Evolutionary conservation across 192 early-diverging fungal genomes (phyloP).

Genomic region (Phlyctochytrium bullatum): DNA sequence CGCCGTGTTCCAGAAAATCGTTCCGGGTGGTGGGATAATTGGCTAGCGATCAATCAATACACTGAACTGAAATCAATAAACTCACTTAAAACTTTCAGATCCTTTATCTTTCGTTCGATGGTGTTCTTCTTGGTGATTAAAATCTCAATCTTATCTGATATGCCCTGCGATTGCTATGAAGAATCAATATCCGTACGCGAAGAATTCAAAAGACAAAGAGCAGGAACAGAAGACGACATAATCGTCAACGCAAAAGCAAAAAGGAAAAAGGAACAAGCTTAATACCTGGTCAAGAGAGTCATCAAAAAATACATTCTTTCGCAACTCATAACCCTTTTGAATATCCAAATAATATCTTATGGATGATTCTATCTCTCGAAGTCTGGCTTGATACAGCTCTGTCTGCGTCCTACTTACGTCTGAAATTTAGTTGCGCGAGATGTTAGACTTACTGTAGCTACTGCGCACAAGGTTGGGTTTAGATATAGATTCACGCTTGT

Average conservation of each 20-base stretch:
- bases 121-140: constrained; percentile 62
- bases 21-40: background rate
- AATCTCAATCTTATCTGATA: constrained; percentile 55
- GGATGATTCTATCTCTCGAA: constrained; percentile 53
- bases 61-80: background rate
- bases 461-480: background rate
- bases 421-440: constrained; percentile 15
- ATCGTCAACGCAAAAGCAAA: no score
- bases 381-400: constrained; percentile 46
- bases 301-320: constrained; percentile 40
- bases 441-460: background rate
- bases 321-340: constrained; percentile 49
- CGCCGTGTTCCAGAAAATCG: background rate
- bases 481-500: background rate
- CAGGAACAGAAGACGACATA: no score
- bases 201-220: no score
- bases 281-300: constrained; percentile 30
- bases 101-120: constrained; percentile 40
- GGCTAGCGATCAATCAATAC: background rate
- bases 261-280: no score
- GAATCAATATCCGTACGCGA: constrained; percentile 15
- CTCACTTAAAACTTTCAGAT: constrained; percentile 18
- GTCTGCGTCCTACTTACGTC: constrained; percentile 59
- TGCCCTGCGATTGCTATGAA: constrained; percentile 48
- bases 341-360: constrained; percentile 54